A percentile compares a stretch with the other conserved stretches of the same genome.
These are phyloP conservation scores for Porphyrellus sp. DNA, from an alignment of 1,284 basidiomycete genomes.

Conservation along the genomic window DNA sequence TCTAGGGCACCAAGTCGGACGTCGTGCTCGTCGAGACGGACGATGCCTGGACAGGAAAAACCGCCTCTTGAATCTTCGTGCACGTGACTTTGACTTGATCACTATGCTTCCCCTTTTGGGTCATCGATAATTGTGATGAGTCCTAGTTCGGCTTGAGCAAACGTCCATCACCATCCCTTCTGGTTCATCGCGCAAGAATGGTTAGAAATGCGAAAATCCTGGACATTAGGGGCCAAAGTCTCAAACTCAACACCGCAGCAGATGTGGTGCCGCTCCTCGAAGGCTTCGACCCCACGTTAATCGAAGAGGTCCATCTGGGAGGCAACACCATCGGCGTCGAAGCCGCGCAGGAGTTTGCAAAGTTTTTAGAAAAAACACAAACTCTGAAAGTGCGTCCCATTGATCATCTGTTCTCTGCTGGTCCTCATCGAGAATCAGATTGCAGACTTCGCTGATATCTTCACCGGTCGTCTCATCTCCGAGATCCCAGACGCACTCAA, in stretches of 20 bases:
- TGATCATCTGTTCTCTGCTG: background rate
- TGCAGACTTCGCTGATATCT: conserved; percentile 96
- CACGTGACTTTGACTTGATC: conserved; percentile 25
- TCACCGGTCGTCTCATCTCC: conserved; percentile 92
- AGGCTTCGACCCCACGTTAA: conserved; percentile 58
- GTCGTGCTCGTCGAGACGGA: background rate
- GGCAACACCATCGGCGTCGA: conserved; percentile 97
- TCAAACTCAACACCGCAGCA: conserved; percentile 79
- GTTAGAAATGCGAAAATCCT: conserved; percentile 19
- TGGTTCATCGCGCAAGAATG: conserved; percentile 20
- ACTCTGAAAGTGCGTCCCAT: conserved; percentile 60
- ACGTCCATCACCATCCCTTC: background rate
- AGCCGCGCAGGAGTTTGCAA: conserved; percentile 83
- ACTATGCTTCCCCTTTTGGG: conserved; percentile 17
- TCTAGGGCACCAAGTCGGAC: too few species aligned
- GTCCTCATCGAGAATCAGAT: conserved; percentile 49
- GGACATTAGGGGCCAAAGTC: conserved; percentile 35
- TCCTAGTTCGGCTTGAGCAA: background rate
- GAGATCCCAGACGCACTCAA: conserved; percentile 92
- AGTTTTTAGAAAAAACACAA: conserved; percentile 71
- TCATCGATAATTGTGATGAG: conserved; percentile 15
- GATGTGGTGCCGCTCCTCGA: conserved; percentile 81
- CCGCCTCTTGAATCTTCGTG: background rate
- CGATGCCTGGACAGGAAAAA: too few species aligned
- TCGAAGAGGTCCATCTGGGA: conserved; percentile 91